Conservation (phyloP, 2,329 filamentous ascomycete species). For the Nakataea oryzae region DNA sequence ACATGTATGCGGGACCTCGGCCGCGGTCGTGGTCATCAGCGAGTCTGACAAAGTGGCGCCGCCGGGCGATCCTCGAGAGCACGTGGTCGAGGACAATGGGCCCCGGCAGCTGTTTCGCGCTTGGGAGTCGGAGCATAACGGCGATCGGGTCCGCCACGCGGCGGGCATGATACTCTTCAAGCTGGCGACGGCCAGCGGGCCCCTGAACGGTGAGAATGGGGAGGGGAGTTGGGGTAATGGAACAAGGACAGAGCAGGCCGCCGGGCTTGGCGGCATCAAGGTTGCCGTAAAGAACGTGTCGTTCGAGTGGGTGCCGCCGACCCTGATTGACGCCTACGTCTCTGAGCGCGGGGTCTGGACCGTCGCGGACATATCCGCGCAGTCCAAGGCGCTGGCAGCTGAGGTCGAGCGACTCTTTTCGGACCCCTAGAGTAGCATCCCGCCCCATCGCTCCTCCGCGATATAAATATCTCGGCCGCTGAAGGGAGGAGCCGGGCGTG, state of each 20-base stretch:
- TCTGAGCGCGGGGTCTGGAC: constrained; percentile 40
- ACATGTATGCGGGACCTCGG: constrained; percentile 25
- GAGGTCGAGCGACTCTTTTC: constrained; percentile 31
- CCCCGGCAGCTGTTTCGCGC: constrained; percentile 33
- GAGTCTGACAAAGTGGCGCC: constrained; percentile 52
- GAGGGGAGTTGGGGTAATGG: constrained; percentile 6
- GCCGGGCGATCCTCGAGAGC: constrained; percentile 28
- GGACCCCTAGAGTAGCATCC: constrained; percentile 18
- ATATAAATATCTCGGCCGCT: neutral
- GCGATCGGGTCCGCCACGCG: constrained; percentile 11
- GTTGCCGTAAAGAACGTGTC: constrained; percentile 37
- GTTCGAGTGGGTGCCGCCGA: constrained; percentile 48
- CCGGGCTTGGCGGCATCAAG: neutral
- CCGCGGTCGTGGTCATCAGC: constrained; percentile 41
- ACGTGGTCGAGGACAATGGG: constrained; percentile 40
- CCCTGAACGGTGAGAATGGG: constrained; percentile 3
- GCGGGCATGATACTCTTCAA: constrained; percentile 5
- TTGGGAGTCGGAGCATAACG: constrained; percentile 28
- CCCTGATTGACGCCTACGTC: constrained; percentile 41
- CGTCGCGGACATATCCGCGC: constrained; percentile 24
- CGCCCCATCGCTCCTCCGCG: neutral
- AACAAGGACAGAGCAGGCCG: neutral
- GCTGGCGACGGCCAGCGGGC: constrained; percentile 1
- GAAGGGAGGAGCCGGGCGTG: neutral
- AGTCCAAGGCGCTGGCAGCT: constrained; percentile 23